A percentile compares a stretch with the other conserved stretches of the same genome.
These are phyloP conservation scores for Exophiala bonariae DNA, from an alignment of 2,329 filamentous ascomycete species.

Conservation along the genomic window DNA sequence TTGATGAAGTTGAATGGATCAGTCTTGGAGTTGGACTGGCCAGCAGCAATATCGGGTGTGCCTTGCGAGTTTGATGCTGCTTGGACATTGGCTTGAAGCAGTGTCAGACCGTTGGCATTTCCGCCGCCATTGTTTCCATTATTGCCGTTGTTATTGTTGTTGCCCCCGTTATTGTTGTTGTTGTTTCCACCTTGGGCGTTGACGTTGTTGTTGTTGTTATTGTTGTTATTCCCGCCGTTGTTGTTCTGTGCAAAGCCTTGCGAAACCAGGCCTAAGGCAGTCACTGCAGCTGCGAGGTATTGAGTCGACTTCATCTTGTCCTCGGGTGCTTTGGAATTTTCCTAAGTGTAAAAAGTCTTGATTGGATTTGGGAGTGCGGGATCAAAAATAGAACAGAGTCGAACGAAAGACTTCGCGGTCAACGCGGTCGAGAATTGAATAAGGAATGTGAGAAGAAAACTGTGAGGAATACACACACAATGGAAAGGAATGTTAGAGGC, in stretches of 20 bases:
- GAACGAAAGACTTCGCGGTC: conserved; percentile 27
- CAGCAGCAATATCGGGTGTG: conserved; percentile 10
- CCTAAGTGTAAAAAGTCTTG: conserved; percentile 1
- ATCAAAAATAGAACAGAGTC: conserved; percentile 11
- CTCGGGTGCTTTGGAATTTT: conserved; percentile 2
- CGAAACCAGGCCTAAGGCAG: conserved; percentile 16
- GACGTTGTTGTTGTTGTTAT: conserved; percentile 23
- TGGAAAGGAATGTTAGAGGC: conserved; percentile 28
- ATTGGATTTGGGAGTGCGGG: conserved; percentile 10
- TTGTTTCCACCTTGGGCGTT: conserved; percentile 19
- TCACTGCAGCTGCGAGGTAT: conserved; percentile 17
- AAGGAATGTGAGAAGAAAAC: conserved; percentile 19
- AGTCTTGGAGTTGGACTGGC: conserved; percentile 21
- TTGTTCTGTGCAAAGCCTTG: conserved; percentile 15
- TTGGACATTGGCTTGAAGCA: conserved; percentile 20
- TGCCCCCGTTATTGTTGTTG: conserved; percentile 23
- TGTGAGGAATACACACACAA: conserved; percentile 16
- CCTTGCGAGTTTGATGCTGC: conserved; percentile 19
- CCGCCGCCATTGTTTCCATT: conserved; percentile 11
- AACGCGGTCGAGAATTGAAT: conserved; percentile 23
- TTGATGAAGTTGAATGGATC: conserved; percentile 60
- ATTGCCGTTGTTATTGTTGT: conserved; percentile 22
- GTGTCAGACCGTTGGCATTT: conserved; percentile 8
- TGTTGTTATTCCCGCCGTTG: conserved; percentile 20
- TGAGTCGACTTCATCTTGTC: conserved; percentile 24